A percentile compares a stretch with the other conserved stretches of the same genome.
phyloP scores from a whole-genome alignment of 1,284 basidiomycete genomes.

The Heterobasidion parviporum region DNA sequence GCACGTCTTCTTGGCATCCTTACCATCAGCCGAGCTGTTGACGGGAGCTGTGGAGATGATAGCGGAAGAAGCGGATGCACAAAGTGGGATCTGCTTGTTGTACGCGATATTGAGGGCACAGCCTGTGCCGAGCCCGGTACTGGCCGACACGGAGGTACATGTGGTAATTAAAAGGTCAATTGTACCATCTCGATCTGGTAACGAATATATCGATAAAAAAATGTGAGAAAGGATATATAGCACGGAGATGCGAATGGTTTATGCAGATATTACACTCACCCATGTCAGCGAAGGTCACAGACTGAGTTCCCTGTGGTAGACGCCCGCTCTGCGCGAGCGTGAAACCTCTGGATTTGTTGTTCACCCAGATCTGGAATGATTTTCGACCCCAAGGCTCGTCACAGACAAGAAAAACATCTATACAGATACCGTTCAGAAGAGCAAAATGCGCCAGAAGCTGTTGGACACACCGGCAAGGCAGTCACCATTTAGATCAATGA shows the following conservation, averaged over 20 bases:
- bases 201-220: neutral
- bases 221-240: neutral
- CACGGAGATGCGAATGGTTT: neutral
- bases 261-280: conserved; percentile 37
- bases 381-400: conserved; percentile 43
- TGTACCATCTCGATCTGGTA: conserved; percentile 88
- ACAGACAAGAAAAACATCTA: conserved; percentile 90
- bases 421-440: conserved; percentile 2
- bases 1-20: conserved; percentile 30
- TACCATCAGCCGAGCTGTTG: neutral
- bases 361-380: conserved; percentile 89
- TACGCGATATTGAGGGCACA: conserved; percentile 91
- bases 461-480: conserved; percentile 73
- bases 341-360: conserved; percentile 74
- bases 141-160: conserved; percentile 63
- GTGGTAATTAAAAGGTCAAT: conserved; percentile 92
- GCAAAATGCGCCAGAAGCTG: neutral
- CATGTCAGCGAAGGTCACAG: conserved; percentile 88
- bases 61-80: conserved; percentile 43
- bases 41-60: conserved; percentile 36
- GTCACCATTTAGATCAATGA: conserved; percentile 94
- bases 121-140: conserved; percentile 59
- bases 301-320: conserved; percentile 74
- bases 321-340: conserved; percentile 56
- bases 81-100: conserved; percentile 87